Conservation (phyloP, 495 filamentous ascomycete genomes). For the Xylaria cubensis region DNA sequence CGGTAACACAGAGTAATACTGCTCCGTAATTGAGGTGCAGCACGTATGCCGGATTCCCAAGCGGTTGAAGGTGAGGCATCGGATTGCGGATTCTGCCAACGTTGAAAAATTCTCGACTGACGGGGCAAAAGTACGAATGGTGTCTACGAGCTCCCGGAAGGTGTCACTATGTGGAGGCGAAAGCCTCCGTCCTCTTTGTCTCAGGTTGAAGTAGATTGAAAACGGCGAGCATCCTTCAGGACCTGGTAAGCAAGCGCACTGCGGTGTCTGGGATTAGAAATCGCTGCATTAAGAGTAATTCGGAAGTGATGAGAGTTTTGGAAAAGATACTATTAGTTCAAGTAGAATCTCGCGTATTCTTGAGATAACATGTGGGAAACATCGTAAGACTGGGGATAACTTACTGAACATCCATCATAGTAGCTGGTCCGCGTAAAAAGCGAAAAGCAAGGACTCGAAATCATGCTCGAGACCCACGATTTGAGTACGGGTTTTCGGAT, state of each 20-base stretch:
- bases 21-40: background rate
- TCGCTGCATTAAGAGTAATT: background rate
- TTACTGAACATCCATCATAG: constrained; percentile 18
- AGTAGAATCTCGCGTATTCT: background rate
- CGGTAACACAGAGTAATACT: background rate
- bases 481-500: background rate
- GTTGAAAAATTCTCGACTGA: background rate
- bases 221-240: background rate
- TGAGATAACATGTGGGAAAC: background rate
- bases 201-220: background rate
- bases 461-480: background rate
- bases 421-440: background rate
- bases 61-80: background rate
- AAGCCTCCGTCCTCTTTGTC: background rate
- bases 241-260: constrained; percentile 2
- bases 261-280: background rate
- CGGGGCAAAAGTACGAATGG: background rate
- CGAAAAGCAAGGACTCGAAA: background rate
- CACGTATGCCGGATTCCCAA: constrained; percentile 10
- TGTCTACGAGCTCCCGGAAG: background rate
- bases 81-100: background rate
- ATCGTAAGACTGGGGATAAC: background rate
- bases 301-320: background rate
- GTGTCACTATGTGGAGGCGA: background rate
- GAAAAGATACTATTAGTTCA: background rate